A percentile compares a stretch with the other conserved stretches of the same genome.
Evolutionary conservation across 345 rosid species (phyloP).

Genomic region (Heritiera fomes): DNA sequence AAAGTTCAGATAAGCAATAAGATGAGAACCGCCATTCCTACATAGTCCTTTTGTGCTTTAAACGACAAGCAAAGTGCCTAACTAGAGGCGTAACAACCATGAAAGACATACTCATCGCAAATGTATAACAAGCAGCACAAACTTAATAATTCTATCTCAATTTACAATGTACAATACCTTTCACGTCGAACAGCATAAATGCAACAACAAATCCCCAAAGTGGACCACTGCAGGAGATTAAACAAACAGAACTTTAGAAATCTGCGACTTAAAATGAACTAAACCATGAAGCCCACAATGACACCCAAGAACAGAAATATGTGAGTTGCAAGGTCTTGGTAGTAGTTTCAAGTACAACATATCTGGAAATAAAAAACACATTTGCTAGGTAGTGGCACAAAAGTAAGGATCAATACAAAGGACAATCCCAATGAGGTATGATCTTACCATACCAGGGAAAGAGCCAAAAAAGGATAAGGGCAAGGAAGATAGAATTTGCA

Average conservation of each 20-base stretch:
- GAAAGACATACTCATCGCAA: not conserved
- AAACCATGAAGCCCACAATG: not conserved
- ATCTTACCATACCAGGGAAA: not conserved
- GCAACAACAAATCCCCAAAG: conserved; percentile 97
- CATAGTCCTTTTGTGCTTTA: not conserved
- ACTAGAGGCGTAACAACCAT: not conserved
- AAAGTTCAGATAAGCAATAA: not conserved
- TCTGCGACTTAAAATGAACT: conserved; percentile 4
- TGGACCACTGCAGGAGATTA: conserved; percentile 63
- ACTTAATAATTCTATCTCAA: conserved; percentile 12
- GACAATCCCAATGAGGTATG: not conserved
- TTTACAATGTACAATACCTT: conserved; percentile 48
- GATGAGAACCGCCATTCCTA: conserved; percentile 6
- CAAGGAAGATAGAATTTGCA: not conserved
- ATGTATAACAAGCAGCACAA: conserved; percentile 8
- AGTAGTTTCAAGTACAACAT: not conserved
- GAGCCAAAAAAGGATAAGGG: not conserved
- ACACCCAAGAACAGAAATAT: not conserved
- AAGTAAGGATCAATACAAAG: not conserved
- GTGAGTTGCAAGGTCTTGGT: not conserved
- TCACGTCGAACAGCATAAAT: conserved; percentile 88
- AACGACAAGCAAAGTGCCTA: not conserved
- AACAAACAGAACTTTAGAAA: conserved; percentile 24
- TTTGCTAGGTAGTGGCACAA: not conserved
- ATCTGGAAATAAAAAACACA: not conserved